A percentile compares a stretch with the other conserved stretches of the same genome.
phyloP scores from a whole-genome alignment of 192 early-diverging fungal genomes.

The Pilaira anomala region DNA sequence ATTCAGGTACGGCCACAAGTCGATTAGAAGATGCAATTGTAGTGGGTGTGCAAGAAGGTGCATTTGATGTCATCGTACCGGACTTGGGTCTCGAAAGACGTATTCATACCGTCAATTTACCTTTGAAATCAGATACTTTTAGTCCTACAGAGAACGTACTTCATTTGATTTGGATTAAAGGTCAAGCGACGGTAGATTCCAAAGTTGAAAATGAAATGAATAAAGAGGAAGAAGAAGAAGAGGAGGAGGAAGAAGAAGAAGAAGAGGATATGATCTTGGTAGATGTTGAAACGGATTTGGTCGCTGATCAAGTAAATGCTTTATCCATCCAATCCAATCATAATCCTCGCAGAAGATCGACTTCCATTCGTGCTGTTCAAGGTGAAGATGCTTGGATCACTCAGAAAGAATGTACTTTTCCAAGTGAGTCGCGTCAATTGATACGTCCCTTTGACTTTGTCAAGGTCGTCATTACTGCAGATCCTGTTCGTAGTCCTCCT shows the following conservation, averaged over 20 bases:
- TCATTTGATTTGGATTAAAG: slow-evolving; percentile 19
- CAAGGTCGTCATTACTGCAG: slow-evolving; percentile 43
- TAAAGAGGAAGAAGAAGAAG: not conserved
- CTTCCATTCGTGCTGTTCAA: slow-evolving; percentile 20
- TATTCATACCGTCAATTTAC: slow-evolving; percentile 29
- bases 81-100: slow-evolving; percentile 70
- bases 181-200: slow-evolving; percentile 5
- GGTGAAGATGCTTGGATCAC: slow-evolving; percentile 12
- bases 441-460: slow-evolving; percentile 43
- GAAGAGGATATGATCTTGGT: slow-evolving; percentile 1
- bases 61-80: slow-evolving; percentile 73
- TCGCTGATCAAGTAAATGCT: not conserved
- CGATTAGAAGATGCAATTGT: slow-evolving; percentile 61
- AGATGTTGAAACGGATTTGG: not conserved
- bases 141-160: slow-evolving; percentile 17
- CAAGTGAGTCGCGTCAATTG: slow-evolving; percentile 17
- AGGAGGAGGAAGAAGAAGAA: not conserved
- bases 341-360: slow-evolving; percentile 15
- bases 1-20: slow-evolving; percentile 37
- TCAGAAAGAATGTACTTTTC: slow-evolving; percentile 21
- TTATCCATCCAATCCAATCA: too few relatives aligned
- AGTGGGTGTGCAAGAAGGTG: slow-evolving; percentile 57
- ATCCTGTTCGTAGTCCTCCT: slow-evolving; percentile 44
- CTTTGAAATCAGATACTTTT: slow-evolving; percentile 18
- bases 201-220: slow-evolving; percentile 1